Base-by-base conservation (phyloP, 768 basidiomycete species). In the Neoboletus magnificus region DNA sequence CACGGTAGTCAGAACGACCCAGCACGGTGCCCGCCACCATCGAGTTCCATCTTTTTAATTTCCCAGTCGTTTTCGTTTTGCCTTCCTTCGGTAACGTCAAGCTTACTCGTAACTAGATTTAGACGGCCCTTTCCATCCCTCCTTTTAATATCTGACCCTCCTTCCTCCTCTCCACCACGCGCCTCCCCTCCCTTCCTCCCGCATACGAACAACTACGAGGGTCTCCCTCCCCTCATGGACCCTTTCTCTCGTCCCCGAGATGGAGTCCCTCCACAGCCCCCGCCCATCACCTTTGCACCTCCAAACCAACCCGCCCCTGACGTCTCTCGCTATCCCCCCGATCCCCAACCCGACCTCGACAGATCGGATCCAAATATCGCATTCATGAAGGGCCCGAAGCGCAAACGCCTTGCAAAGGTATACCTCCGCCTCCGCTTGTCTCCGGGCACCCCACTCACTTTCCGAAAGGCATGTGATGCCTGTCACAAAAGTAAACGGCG, bases 401-500 rank as follows among this genome's bases (percentile, higher is more conserved):
- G 80, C 42, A 81, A 81, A 57, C 78, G 80, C 7, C 73, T 81
- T 10, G 77, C 79, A 56, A 81, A 81, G 77, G 80, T 78, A 45
- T 42, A 70, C 59, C 22, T 39, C 25, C 36, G 46, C 29, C 48
- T 32, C 49, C 30, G 49, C 25, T 40, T 20, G 25, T 42, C 46
- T 48, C 52, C 37, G 40, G 30, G 15, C 50, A 25, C 11, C 39
- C 37, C 48, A 16, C 45, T 59, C 53, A 69, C 52, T 11, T 32
- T 46, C 48, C 46, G n/a, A 33, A 54, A 81, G 80, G 80, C 90
- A 47, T 91, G 90, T 71, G 87, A 90, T 71, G 85, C 87, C 50
- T 92, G 90, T 68, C 91, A 92, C 68, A 89, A 87, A 70, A 86
- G 84, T 73, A 92, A 92, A 67, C 82, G 90, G 25, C 82, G 89